Evolutionary conservation across 2,329 filamentous ascomycete species (phyloP).

Genomic region (Xylariomycetidae sp.): DNA sequence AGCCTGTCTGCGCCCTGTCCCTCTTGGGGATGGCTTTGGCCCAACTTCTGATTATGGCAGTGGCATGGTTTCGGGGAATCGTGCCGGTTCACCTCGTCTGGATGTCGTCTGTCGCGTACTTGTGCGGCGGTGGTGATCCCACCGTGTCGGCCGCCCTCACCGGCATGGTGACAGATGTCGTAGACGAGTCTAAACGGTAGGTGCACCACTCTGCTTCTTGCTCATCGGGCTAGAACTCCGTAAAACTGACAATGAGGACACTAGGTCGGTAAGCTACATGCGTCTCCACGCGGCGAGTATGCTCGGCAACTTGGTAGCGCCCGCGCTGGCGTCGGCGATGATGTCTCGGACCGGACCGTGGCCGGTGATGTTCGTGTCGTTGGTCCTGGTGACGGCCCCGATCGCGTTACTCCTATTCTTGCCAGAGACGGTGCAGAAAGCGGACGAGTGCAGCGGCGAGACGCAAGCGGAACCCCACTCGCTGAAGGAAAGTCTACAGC

Average conservation of each 20-base stretch:
- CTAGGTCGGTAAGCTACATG: constrained; percentile 32
- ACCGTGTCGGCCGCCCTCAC: constrained; percentile 26
- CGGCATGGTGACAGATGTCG: constrained; percentile 31
- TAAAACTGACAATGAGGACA: background rate
- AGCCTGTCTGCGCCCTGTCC: constrained; percentile 6
- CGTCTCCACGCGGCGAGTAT: constrained; percentile 23
- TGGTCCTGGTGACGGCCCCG: constrained; percentile 11
- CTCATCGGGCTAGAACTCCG: background rate
- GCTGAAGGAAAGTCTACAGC: constrained; percentile 3
- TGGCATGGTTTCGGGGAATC: background rate
- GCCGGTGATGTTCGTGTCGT: constrained; percentile 24
- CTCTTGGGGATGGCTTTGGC: background rate
- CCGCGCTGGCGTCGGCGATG: constrained; percentile 29
- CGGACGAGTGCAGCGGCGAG: background rate
- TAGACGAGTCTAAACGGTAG: constrained; percentile 30
- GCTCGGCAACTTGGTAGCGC: constrained; percentile 30
- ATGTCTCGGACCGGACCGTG: constrained; percentile 28
- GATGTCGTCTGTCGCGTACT: constrained; percentile 24
- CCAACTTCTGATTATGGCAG: background rate
- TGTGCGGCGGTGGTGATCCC: constrained; percentile 31
- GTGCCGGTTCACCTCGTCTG: constrained; percentile 18
- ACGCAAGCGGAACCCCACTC: background rate
- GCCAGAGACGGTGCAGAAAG: constrained; percentile 21
- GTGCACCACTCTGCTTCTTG: constrained; percentile 1
- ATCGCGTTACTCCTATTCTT: constrained; percentile 17